phyloP scores from a whole-genome alignment of 768 basidiomycete genomes.

The Artomyces pyxidatus region DNA sequence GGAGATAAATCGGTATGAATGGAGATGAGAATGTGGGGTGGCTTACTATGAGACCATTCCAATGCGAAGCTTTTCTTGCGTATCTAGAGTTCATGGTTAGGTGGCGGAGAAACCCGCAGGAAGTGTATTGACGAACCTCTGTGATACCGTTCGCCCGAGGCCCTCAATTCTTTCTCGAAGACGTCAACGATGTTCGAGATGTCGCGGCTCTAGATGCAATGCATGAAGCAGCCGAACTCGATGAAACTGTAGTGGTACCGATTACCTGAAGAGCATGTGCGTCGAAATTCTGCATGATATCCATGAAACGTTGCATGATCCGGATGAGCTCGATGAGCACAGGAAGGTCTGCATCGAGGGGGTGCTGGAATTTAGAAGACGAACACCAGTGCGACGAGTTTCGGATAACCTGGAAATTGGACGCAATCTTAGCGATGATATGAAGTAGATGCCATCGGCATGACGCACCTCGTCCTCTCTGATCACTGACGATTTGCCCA shows the following conservation, averaged over 20 bases:
- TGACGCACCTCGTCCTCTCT: constrained; percentile 62
- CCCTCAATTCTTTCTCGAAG: neutral
- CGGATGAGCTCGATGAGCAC: constrained; percentile 24
- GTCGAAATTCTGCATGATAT: constrained; percentile 1
- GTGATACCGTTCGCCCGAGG: neutral
- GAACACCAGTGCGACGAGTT: constrained; percentile 19
- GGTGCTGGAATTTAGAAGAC: constrained; percentile 20
- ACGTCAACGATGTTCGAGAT: neutral
- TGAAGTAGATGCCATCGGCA: too few relatives aligned
- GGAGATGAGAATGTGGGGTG: too few relatives aligned
- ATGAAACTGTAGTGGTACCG: neutral
- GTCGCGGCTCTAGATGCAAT: neutral
- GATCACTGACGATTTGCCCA: constrained; percentile 66
- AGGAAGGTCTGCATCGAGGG: constrained; percentile 22
- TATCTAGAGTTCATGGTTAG: neutral
- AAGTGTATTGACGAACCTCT: neutral
- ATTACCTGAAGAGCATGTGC: neutral
- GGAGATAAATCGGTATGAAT: too few relatives aligned
- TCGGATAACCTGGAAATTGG: constrained; percentile 31
- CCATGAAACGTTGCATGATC: constrained; percentile 24
- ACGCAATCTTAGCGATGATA: too few relatives aligned
- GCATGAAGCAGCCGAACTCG: neutral
- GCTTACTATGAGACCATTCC: neutral
- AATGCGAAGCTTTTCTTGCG: neutral
- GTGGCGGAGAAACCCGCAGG: too few relatives aligned